Conservation (phyloP, 2,329 filamentous ascomycete genomes). For the Phoma herbarum region DNA sequence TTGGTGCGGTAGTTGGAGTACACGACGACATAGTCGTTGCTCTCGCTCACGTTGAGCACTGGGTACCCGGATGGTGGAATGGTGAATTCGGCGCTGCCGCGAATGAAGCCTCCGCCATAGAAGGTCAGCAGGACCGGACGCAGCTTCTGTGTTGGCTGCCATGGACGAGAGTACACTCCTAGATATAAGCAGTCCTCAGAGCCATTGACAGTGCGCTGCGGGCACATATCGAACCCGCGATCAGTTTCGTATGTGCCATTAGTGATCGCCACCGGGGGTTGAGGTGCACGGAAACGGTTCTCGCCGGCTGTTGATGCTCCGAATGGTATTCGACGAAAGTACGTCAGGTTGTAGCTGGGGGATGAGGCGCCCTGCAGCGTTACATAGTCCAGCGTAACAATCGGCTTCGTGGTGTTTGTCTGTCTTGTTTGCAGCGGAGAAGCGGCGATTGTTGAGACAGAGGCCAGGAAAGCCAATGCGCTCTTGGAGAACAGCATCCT, state of each 20-base stretch:
- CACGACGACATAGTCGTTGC: conserved; percentile 62
- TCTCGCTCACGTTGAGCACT: conserved; percentile 62
- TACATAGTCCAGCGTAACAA: conserved; percentile 47
- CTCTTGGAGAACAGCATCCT: conserved; percentile 26
- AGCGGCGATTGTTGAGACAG: conserved; percentile 15
- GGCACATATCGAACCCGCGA: conserved; percentile 66
- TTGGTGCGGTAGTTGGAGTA: conserved; percentile 66
- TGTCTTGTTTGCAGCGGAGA: conserved; percentile 16
- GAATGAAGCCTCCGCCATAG: conserved; percentile 69
- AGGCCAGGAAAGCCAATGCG: conserved; percentile 16
- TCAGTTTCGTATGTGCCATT: conserved; percentile 64
- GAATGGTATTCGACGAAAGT: conserved; percentile 69
- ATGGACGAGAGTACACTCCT: conserved; percentile 67
- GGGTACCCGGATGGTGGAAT: conserved; percentile 67
- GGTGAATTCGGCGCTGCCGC: conserved; percentile 63
- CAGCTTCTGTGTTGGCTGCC: conserved; percentile 54
- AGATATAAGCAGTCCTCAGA: conserved; percentile 71
- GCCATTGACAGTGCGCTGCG: conserved; percentile 63
- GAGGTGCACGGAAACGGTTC: conserved; percentile 69
- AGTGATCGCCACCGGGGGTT: conserved; percentile 61
- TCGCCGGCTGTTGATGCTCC: conserved; percentile 65
- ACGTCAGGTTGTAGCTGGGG: conserved; percentile 63
- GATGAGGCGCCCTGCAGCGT: conserved; percentile 64
- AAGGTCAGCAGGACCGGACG: conserved; percentile 68
- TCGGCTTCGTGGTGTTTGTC: conserved; percentile 27